Conservation (phyloP, 257 asterid genomes). For the Petunia axillaris region DNA sequence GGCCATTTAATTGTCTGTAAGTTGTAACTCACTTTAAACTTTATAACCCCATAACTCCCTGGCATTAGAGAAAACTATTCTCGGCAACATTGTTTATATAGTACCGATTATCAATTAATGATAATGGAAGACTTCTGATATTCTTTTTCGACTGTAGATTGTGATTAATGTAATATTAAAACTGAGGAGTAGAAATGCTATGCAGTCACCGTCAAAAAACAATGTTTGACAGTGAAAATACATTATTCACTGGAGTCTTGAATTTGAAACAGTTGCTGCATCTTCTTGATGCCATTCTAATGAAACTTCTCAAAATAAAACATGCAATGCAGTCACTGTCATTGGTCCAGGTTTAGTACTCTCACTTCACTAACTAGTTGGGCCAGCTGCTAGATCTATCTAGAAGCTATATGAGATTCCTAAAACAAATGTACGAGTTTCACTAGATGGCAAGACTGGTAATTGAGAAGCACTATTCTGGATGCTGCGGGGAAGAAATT, state of each 20-base stretch:
- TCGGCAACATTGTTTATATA: neutral
- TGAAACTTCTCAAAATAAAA: too few species aligned
- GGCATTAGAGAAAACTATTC: neutral
- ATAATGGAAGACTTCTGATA: neutral
- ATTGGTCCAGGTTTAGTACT: neutral
- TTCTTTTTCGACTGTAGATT: neutral
- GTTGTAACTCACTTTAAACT: neutral
- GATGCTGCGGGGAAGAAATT: neutral
- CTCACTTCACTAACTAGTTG: neutral
- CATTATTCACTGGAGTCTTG: too few species aligned
- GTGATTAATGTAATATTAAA: neutral
- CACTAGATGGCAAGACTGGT: neutral
- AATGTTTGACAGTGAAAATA: too few species aligned
- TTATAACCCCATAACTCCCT: neutral
- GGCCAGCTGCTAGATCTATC: neutral
- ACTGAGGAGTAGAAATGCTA: neutral
- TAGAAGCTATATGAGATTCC: constrained; percentile 1
- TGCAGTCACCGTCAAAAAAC: too few species aligned
- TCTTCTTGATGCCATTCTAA: too few species aligned
- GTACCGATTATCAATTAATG: neutral
- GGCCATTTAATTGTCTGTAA: neutral
- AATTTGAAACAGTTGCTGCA: too few species aligned
- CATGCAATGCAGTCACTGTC: neutral
- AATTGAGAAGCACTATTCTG: neutral
- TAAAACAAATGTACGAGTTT: neutral